Conservation (phyloP, 2,329 filamentous ascomycete genomes). For the Aspergillus hortae region DNA sequence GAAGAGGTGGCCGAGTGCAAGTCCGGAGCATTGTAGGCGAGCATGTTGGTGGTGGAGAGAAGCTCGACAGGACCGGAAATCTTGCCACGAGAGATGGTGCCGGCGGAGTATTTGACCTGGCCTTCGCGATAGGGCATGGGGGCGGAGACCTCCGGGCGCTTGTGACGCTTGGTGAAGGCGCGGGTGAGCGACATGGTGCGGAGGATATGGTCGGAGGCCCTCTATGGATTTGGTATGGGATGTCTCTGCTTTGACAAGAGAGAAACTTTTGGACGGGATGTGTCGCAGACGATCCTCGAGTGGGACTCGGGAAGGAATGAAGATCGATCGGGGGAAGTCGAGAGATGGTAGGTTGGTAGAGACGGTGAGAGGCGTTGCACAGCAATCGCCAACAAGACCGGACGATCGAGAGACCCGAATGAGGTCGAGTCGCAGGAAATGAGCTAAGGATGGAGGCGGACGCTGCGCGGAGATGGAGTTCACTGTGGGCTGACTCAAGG, state of each 20-base stretch:
- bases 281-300: constrained; percentile 5
- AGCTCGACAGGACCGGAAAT: constrained; percentile 87
- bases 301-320: constrained; percentile 27
- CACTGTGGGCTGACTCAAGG: constrained; percentile 18
- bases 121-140: constrained; percentile 43
- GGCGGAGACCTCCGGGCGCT: constrained; percentile 43
- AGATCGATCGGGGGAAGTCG: constrained; percentile 17
- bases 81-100: constrained; percentile 44
- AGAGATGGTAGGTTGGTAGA: not conserved
- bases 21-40: constrained; percentile 91
- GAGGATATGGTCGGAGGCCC: constrained; percentile 6
- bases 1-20: constrained; percentile 51
- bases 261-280: constrained; percentile 19
- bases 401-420: not conserved
- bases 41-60: constrained; percentile 91
- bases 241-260: not conserved
- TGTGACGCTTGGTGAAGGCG: constrained; percentile 48
- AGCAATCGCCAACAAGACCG: constrained; percentile 5
- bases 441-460: constrained; percentile 11
- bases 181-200: constrained; percentile 39
- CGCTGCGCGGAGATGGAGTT: constrained; percentile 5
- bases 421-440: constrained; percentile 29
- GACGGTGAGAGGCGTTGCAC: not conserved
- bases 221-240: constrained; percentile 6
- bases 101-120: constrained; percentile 43